These are phyloP conservation scores for Blastocystis sp. DNA, from an alignment of 352 stramenopile genomes.

Conservation along the genomic window DNA sequence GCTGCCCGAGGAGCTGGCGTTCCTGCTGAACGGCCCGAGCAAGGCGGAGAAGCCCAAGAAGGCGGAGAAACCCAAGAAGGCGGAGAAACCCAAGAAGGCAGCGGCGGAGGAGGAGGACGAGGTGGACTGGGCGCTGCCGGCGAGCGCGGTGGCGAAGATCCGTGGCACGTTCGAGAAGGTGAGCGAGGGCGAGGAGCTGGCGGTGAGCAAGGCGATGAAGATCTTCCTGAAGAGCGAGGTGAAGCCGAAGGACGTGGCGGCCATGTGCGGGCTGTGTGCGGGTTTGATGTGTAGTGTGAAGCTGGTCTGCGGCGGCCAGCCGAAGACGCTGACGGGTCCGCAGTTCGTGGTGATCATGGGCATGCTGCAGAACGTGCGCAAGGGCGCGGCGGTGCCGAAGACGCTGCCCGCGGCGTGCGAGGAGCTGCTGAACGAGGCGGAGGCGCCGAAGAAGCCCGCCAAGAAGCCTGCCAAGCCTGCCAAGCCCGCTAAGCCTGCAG, in stretches of 20 bases:
- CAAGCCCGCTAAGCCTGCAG: neutral
- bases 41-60: neutral
- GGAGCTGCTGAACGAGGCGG: neutral
- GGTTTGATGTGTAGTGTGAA: slow-evolving; percentile 13
- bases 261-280: neutral
- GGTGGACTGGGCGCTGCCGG: slow-evolving; percentile 38
- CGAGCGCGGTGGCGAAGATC: slow-evolving; percentile 17
- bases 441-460: neutral
- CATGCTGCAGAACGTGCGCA: slow-evolving; percentile 50
- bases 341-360: slow-evolving; percentile 65
- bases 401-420: neutral
- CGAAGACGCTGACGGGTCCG: neutral
- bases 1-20: neutral
- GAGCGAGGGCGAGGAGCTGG: slow-evolving; percentile 42
- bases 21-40: neutral
- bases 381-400: slow-evolving; percentile 28
- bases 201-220: slow-evolving; percentile 56
- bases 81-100: neutral
- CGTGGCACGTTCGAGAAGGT: slow-evolving; percentile 14
- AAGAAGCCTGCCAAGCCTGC: neutral
- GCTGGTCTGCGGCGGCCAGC: slow-evolving; percentile 44
- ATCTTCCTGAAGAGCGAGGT: slow-evolving; percentile 43
- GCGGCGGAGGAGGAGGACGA: slow-evolving; percentile 7
- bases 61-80: too few relatives aligned
- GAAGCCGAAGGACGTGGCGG: slow-evolving; percentile 24